Conservation (phyloP, 2,329 filamentous ascomycete species). For the Aspergillus costaricaensis region DNA sequence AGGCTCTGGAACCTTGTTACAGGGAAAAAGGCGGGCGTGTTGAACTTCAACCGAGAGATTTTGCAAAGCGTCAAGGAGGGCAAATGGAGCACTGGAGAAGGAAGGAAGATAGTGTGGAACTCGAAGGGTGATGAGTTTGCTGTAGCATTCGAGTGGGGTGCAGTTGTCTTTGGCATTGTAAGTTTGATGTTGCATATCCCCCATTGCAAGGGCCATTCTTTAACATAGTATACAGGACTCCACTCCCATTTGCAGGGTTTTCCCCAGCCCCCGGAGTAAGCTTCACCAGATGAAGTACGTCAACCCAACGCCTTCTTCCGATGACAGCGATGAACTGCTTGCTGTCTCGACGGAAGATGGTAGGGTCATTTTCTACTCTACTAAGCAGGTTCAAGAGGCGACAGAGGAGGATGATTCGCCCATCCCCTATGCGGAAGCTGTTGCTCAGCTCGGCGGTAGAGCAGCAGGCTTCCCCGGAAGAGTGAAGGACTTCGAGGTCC, state of each 20-base stretch:
- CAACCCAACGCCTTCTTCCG: constrained; percentile 43
- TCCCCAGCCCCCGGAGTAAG: constrained; percentile 71
- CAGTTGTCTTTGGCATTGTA: constrained; percentile 78
- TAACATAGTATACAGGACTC: constrained; percentile 59
- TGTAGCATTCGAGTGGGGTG: constrained; percentile 83
- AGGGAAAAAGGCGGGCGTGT: constrained; percentile 88
- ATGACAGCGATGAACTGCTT: constrained; percentile 60
- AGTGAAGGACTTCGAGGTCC: constrained; percentile 83
- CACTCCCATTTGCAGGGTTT: constrained; percentile 71
- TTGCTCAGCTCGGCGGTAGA: constrained; percentile 79
- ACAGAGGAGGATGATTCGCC: constrained; percentile 53
- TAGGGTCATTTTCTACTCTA: constrained; percentile 79
- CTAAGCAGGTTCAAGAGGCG: constrained; percentile 48
- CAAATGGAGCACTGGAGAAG: constrained; percentile 77
- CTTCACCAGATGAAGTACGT: constrained; percentile 81
- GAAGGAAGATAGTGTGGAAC: constrained; percentile 79
- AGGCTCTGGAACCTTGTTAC: constrained; percentile 95
- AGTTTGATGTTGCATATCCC: constrained; percentile 21
- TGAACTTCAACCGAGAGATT: constrained; percentile 77
- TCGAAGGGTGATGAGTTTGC: constrained; percentile 77
- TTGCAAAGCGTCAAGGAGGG: constrained; percentile 75
- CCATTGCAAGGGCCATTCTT: neutral
- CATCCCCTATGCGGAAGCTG: constrained; percentile 60
- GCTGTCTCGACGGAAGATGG: constrained; percentile 89
- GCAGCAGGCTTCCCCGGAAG: constrained; percentile 66